phyloP scores from a whole-genome alignment of 2,329 filamentous ascomycete genomes.

The Aschersonia sp. region DNA sequence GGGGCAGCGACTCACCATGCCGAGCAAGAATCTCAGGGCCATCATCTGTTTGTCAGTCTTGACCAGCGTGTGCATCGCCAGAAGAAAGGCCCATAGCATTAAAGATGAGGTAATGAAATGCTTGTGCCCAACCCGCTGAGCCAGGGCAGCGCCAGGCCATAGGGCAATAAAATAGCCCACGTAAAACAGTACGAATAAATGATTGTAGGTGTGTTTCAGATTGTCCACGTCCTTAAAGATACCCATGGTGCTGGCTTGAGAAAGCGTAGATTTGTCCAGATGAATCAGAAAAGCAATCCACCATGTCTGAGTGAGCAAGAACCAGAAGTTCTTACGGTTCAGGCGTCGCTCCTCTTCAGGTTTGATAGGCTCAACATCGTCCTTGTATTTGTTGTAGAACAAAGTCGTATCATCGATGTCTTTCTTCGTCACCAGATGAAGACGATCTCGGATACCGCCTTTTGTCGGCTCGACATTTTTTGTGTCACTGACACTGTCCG shows the following conservation, averaged over 20 bases:
- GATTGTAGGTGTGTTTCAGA: slow-evolving; percentile 9
- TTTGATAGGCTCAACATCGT: slow-evolving; percentile 4
- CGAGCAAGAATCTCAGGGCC: slow-evolving; percentile 9
- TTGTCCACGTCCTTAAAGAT: slow-evolving; percentile 11
- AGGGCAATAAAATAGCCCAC: slow-evolving; percentile 10
- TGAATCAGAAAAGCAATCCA: slow-evolving; percentile 12
- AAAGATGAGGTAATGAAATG: slow-evolving; percentile 9
- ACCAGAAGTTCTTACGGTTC: slow-evolving; percentile 11
- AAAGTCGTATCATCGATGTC: slow-evolving; percentile 11
- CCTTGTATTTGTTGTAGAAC: slow-evolving; percentile 10
- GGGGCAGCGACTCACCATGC: slow-evolving; percentile 6
- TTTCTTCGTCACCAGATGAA: slow-evolving; percentile 5
- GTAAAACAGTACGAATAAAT: slow-evolving; percentile 10
- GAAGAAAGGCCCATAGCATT: slow-evolving; percentile 9
- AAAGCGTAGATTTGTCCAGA: slow-evolving; percentile 11
- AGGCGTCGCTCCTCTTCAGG: slow-evolving; percentile 3
- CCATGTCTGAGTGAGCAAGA: slow-evolving; percentile 10
- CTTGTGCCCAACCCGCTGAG: slow-evolving; percentile 11
- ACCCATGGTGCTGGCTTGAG: slow-evolving; percentile 11
- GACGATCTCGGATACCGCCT: background rate
- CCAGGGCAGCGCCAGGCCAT: slow-evolving; percentile 9
- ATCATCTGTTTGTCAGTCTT: slow-evolving; percentile 10
- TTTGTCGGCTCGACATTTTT: background rate
- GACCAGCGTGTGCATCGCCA: slow-evolving; percentile 10
- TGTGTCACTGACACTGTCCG: background rate